Conservation (phyloP, 2,329 filamentous ascomycete species). For the Tolypocladium tundrense region DNA sequence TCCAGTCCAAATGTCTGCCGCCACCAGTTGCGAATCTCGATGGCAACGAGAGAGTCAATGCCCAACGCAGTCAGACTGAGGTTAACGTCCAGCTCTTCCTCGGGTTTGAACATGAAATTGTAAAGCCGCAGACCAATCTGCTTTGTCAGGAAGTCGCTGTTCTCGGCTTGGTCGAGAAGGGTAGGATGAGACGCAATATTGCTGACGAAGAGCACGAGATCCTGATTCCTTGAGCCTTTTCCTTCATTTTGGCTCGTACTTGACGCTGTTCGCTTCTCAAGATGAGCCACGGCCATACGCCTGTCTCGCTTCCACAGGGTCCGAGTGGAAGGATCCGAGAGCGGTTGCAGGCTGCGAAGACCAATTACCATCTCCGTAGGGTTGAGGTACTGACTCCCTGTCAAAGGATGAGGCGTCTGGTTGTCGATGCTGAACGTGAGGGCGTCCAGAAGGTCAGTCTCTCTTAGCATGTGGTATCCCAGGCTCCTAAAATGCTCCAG, state of each 20-base stretch:
- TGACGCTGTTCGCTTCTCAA: neutral
- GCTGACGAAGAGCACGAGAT: neutral
- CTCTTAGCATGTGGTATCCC: neutral
- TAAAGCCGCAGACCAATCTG: slow-evolving; percentile 5
- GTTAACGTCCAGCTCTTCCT: slow-evolving; percentile 3
- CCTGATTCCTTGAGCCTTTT: neutral
- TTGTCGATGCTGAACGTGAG: neutral
- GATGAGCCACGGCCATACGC: neutral
- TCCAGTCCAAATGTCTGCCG: slow-evolving; percentile 7
- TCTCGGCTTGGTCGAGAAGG: neutral
- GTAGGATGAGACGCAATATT: neutral
- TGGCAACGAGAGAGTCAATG: slow-evolving; percentile 10
- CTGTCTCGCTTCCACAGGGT: neutral
- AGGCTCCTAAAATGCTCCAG: neutral
- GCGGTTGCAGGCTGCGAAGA: neutral
- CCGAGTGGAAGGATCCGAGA: neutral
- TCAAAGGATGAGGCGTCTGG: neutral
- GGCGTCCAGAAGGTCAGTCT: neutral
- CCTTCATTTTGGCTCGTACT: neutral
- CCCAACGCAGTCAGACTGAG: slow-evolving; percentile 6
- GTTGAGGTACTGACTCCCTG: neutral
- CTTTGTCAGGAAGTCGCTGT: neutral
- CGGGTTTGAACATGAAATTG: slow-evolving; percentile 4
- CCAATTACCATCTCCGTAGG: neutral
- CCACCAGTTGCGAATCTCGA: slow-evolving; percentile 11